Percentiles rank a stretch among this genome's conserved stretches.
phyloP scores from a whole-genome alignment of 2,329 filamentous ascomycete genomes.

The Dactylellina parvicollis region DNA sequence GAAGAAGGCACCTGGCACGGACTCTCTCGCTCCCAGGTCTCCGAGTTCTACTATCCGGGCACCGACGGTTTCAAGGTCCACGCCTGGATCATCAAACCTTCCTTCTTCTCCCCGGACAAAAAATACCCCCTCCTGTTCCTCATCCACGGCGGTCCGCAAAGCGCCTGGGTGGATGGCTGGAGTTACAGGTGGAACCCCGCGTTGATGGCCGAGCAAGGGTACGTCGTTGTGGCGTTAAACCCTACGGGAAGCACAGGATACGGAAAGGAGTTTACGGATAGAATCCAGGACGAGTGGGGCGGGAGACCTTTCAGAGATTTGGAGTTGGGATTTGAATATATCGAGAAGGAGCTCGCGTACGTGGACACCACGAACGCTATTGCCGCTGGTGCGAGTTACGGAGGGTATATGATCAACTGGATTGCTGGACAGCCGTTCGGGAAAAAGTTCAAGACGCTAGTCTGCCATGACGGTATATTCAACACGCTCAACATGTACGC shows the following conservation, averaged over 20 bases:
- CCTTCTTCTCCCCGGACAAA: constrained; percentile 73
- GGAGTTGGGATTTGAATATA: constrained; percentile 78
- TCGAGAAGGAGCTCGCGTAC: constrained; percentile 70
- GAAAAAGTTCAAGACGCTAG: constrained; percentile 84
- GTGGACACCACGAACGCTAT: constrained; percentile 76
- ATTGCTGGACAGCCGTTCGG: constrained; percentile 87
- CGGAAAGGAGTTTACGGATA: constrained; percentile 79
- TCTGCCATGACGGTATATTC: constrained; percentile 88
- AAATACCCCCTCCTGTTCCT: constrained; percentile 82
- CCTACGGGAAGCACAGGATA: constrained; percentile 85
- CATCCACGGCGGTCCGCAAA: constrained; percentile 85
- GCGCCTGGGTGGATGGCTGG: constrained; percentile 79
- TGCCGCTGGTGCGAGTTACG: constrained; percentile 78
- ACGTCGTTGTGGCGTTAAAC: constrained; percentile 82
- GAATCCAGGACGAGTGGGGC: constrained; percentile 81
- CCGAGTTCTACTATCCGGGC: constrained; percentile 76
- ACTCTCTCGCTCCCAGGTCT: constrained; percentile 70
- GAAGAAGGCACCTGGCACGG: constrained; percentile 61
- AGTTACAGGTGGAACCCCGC: constrained; percentile 86
- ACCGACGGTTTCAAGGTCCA: constrained; percentile 73
- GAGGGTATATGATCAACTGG: constrained; percentile 86
- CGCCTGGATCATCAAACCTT: constrained; percentile 74
- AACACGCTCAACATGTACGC: constrained; percentile 73
- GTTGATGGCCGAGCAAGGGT: constrained; percentile 86
- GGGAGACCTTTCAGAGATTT: constrained; percentile 85